These are phyloP conservation scores for Erodium maritimum DNA, from an alignment of 345 rosid genomes.

Conservation along the genomic window DNA sequence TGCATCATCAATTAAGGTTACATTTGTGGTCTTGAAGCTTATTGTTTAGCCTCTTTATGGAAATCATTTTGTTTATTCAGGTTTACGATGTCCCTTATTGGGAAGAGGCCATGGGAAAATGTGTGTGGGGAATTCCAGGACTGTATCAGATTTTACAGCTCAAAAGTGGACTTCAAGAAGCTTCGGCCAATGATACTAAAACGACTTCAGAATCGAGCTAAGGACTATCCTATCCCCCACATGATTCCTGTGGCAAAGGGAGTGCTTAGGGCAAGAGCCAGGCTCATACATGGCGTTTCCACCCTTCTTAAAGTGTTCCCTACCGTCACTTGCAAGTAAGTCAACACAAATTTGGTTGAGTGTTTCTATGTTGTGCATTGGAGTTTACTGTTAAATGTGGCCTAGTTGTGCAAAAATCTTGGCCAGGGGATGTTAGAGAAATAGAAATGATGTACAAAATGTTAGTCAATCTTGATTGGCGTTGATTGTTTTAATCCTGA, in stretches of 20 bases:
- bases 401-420: not conserved
- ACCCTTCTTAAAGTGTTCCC: constrained; percentile 46
- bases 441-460: not conserved
- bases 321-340: constrained; percentile 68
- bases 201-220: constrained; percentile 58
- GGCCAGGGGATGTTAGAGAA: not conserved
- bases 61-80: not conserved
- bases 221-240: constrained; percentile 45
- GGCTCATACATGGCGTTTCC: constrained; percentile 46
- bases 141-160: constrained; percentile 25
- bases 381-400: not conserved
- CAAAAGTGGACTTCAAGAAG: constrained; percentile 44
- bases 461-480: not conserved
- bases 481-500: too few species aligned
- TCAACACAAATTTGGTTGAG: not conserved
- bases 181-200: constrained; percentile 68
- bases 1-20: too few species aligned
- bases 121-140: not conserved
- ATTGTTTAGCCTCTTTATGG: too few species aligned
- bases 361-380: not conserved
- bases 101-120: constrained; percentile 4
- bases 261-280: constrained; percentile 41
- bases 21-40: too few species aligned
- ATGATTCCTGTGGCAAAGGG: constrained; percentile 64
- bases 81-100: not conserved